Conservation (phyloP, 179 eudicot species). For the Spergularia azorica region DNA sequence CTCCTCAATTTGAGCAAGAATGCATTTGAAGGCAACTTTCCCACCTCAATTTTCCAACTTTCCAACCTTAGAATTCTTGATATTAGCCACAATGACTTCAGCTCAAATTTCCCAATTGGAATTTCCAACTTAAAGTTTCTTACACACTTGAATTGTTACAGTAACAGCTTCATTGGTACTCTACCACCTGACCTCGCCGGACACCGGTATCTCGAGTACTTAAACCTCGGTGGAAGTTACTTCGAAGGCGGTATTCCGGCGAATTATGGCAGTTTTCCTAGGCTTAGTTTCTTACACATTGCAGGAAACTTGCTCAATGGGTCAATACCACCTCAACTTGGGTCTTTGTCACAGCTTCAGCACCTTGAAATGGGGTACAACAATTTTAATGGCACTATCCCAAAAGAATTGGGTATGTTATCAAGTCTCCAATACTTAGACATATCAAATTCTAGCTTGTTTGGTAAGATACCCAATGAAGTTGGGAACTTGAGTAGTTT, state of each 20-base stretch:
- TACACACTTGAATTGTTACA: slow-evolving; percentile 53
- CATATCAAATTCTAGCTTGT: slow-evolving; percentile 51
- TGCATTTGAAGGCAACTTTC: slow-evolving; percentile 54
- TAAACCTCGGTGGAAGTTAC: slow-evolving; percentile 92
- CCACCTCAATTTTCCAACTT: slow-evolving; percentile 48
- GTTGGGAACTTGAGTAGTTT: slow-evolving; percentile 55
- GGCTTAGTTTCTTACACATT: slow-evolving; percentile 48
- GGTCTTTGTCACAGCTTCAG: slow-evolving; percentile 43
- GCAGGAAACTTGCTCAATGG: slow-evolving; percentile 74
- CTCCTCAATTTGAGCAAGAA: slow-evolving; percentile 69
- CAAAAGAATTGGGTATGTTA: slow-evolving; percentile 46
- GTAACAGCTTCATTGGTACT: slow-evolving; percentile 76
- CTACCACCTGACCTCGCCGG: slow-evolving; percentile 55
- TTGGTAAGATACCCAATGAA: slow-evolving; percentile 58
- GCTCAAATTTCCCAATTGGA: slow-evolving; percentile 64
- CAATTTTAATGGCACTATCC: slow-evolving; percentile 43
- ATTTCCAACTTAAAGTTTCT: slow-evolving; percentile 60
- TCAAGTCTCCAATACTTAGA: slow-evolving; percentile 58
- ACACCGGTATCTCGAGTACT: slow-evolving; percentile 45
- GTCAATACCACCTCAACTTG: slow-evolving; percentile 57
- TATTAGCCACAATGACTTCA: slow-evolving; percentile 68
- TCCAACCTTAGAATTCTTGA: slow-evolving; percentile 59
- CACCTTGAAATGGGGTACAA: slow-evolving; percentile 79
- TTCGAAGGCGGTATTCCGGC: slow-evolving; percentile 74
- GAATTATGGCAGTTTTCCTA: slow-evolving; percentile 47